phyloP scores from a whole-genome alignment of 176 grass and related monocot genomes.

The Leersia perrieri region DNA sequence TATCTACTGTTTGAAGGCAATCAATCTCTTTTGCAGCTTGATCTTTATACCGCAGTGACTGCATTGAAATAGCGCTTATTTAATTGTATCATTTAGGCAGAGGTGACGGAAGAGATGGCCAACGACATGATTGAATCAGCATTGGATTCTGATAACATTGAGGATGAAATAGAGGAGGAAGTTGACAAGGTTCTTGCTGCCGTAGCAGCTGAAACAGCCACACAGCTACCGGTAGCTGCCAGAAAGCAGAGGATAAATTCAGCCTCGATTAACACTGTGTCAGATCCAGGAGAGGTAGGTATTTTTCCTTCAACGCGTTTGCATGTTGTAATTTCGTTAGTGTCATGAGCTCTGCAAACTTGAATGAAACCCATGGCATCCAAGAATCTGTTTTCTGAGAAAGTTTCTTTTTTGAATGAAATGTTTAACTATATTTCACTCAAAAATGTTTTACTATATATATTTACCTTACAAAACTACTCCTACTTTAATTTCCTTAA shows the following conservation, averaged over 20 bases:
- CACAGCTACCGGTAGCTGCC: slow-evolving; percentile 72
- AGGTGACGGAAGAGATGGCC: slow-evolving; percentile 86
- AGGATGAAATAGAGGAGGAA: slow-evolving; percentile 89
- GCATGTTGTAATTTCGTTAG: background rate
- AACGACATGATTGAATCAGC: slow-evolving; percentile 79
- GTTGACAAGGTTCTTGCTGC: slow-evolving; percentile 86
- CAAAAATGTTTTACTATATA: too few species aligned
- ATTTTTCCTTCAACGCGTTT: background rate
- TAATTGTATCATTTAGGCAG: slow-evolving; percentile 36
- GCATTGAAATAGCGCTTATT: too few species aligned
- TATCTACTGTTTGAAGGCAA: background rate
- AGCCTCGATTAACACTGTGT: slow-evolving; percentile 52
- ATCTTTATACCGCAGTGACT: too few species aligned
- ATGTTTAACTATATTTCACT: too few species aligned
- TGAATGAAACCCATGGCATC: background rate
- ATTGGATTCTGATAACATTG: slow-evolving; percentile 84
- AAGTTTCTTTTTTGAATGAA: background rate
- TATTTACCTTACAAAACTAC: too few species aligned
- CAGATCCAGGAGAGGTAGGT: slow-evolving; percentile 54
- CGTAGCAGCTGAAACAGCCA: slow-evolving; percentile 66
- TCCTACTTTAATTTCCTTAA: background rate
- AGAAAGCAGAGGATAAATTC: slow-evolving; percentile 56
- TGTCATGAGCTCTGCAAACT: background rate
- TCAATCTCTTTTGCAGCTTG: background rate
- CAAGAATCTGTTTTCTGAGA: background rate